A percentile compares a stretch with the other conserved stretches of the same genome.
Evolutionary conservation across 2,329 filamentous ascomycete genomes (phyloP).

Genomic region (Pseudofabraea citricarpa): DNA sequence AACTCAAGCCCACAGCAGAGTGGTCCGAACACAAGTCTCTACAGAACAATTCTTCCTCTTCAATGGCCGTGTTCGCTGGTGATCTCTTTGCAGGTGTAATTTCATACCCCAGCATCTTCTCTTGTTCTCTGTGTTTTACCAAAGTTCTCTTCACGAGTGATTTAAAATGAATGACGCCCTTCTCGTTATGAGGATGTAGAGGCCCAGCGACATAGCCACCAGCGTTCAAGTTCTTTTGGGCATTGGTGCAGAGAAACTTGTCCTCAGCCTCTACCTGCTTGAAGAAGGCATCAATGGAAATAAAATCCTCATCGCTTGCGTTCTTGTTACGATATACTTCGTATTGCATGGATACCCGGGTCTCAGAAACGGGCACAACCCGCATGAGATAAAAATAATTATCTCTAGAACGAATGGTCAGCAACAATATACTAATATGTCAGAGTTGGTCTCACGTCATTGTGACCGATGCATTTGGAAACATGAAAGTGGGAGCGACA

Average conservation of each 20-base stretch:
- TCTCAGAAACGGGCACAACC: constrained; percentile 41
- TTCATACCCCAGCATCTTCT: neutral
- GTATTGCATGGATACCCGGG: constrained; percentile 40
- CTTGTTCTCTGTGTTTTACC: neutral
- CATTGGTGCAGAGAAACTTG: constrained; percentile 42
- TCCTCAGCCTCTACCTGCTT: constrained; percentile 47
- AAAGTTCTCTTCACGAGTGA: neutral
- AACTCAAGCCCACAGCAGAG: too few relatives aligned
- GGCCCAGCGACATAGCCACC: constrained; percentile 48
- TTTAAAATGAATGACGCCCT: constrained; percentile 14
- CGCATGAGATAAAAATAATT: constrained; percentile 48
- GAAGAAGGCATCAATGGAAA: constrained; percentile 41
- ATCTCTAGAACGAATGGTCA: constrained; percentile 21
- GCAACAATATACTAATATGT: neutral
- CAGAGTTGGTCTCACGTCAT: neutral
- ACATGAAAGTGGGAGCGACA: neutral
- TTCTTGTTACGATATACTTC: constrained; percentile 46
- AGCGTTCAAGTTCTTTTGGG: constrained; percentile 45
- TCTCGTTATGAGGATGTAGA: constrained; percentile 46
- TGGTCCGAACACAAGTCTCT: too few relatives aligned
- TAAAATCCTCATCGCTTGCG: constrained; percentile 41
- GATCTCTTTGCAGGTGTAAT: too few relatives aligned
- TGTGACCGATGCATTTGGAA: neutral
- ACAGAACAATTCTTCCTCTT: too few relatives aligned
- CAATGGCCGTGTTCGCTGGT: too few relatives aligned